Evolutionary conservation across 352 stramenopile species (phyloP).

Genomic region (Phytophthora cactorum): DNA sequence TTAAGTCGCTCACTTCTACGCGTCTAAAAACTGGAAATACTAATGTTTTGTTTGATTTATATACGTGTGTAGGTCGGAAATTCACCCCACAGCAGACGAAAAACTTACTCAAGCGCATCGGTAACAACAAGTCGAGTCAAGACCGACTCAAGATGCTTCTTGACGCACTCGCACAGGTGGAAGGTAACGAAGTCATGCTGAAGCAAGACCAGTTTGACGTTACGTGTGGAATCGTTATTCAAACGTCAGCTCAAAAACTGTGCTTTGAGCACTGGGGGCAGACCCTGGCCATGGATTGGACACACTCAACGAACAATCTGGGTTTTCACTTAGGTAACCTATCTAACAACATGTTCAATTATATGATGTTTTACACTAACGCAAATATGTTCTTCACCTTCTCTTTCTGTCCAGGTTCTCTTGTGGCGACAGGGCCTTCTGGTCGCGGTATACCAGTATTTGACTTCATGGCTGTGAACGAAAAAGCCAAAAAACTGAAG

Average conservation of each 20-base stretch:
- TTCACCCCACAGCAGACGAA: neutral
- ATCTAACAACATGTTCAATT: neutral
- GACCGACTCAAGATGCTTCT: neutral
- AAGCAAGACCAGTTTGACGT: neutral
- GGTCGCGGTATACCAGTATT: no score
- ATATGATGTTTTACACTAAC: no score
- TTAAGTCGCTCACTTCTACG: neutral
- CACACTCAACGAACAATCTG: neutral
- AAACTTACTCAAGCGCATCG: neutral
- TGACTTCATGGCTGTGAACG: no score
- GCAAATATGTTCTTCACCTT: neutral
- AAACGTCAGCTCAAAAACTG: neutral
- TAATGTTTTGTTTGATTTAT: no score
- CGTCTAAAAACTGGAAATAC: neutral
- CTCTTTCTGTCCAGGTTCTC: no score
- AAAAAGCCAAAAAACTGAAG: no score
- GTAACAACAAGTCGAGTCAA: slow-evolving; percentile 1
- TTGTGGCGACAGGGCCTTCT: no score
- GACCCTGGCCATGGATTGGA: neutral
- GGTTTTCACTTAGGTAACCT: neutral
- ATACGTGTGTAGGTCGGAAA: neutral
- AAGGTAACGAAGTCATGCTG: neutral
- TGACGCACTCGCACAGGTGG: neutral
- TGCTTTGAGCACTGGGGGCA: neutral
- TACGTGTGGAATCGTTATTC: neutral